Conservation (phyloP, 1,139 yeast species). For the Yamadazyma oceani region DNA sequence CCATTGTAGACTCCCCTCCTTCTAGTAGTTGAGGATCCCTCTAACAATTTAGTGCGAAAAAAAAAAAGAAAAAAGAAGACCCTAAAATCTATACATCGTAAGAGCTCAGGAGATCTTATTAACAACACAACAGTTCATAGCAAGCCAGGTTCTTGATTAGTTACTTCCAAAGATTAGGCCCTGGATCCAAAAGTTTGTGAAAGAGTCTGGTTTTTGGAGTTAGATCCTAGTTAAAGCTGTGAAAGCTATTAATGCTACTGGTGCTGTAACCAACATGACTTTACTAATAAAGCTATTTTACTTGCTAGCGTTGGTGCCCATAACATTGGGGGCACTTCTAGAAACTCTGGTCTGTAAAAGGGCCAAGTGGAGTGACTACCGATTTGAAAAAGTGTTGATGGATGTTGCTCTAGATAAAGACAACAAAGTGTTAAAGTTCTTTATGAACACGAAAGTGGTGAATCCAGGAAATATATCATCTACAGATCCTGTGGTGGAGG, state of each 20-base stretch:
- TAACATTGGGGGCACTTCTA: constrained; percentile 20
- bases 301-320: background rate
- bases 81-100: too few species aligned
- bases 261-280: too few species aligned
- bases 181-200: too few species aligned
- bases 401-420: constrained; percentile 43
- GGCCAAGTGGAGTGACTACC: constrained; percentile 4
- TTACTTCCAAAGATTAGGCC: too few species aligned
- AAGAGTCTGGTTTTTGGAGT: too few species aligned
- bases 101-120: too few species aligned
- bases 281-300: background rate
- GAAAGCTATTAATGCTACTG: too few species aligned
- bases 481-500: constrained; percentile 28
- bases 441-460: constrained; percentile 36
- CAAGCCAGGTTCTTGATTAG: too few species aligned
- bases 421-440: constrained; percentile 34
- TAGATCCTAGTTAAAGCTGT: too few species aligned
- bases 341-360: constrained; percentile 18
- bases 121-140: too few species aligned
- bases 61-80: too few species aligned
- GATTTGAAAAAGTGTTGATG: constrained; percentile 34
- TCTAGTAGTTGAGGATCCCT: too few species aligned
- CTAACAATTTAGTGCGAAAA: background rate
- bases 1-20: background rate
- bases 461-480: constrained; percentile 75